Base-by-base conservation (phyloP, 148 eudicot genomes). In the Spergularia bocconei region DNA sequence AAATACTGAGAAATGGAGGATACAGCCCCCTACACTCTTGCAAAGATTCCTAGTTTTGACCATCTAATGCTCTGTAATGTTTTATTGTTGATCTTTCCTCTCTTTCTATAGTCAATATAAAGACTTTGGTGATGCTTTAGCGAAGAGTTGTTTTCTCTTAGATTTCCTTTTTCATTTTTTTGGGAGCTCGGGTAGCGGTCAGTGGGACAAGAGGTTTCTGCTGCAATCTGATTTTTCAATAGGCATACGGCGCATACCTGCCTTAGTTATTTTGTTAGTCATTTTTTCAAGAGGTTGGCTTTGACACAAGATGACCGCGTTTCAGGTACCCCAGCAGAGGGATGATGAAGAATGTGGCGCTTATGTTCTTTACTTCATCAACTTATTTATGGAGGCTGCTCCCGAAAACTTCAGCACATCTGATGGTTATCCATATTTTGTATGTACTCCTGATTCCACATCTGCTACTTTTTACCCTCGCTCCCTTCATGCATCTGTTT, bases 301-400 rank as follows among this genome's bases (percentile, higher is more conserved):
- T 25, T 63, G 20, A 39, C 38, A 20, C 39, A 20, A 14, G 14
- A 38, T 73, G 63, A 41, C 38, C 69, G 41, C 52, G 57, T 78
- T 84, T 73, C 89, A 90, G 93, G 91, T 90, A 81, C 91, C 93
- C 7, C 91, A 90, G 72, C 89, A 86, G 73, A 86, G 75, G 75
- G 79, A 78, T 75, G 74, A 66, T 2, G 75, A 61, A 36, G 87
- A 90, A 76, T 87, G 91, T 61, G 93, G 88, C 44, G 65, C 62
- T 47, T 87, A 78, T 70, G 84, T 88, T 81, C 91, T 87, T 20
- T 89, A 86, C 83, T 87, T 81, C 79, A 84, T 89, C 59, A 76
- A 81, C 16, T 50, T 77, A 58, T 89, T 87, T 70, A 56, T 87
- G 56, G 72, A 86, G 77, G 55, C 70, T 52, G 89, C 87, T 78